A percentile compares a stretch with the other conserved stretches of the same genome.
These are phyloP conservation scores for Pyricularia sp. DNA, from an alignment of 2,329 filamentous ascomycete species.

Conservation along the genomic window DNA sequence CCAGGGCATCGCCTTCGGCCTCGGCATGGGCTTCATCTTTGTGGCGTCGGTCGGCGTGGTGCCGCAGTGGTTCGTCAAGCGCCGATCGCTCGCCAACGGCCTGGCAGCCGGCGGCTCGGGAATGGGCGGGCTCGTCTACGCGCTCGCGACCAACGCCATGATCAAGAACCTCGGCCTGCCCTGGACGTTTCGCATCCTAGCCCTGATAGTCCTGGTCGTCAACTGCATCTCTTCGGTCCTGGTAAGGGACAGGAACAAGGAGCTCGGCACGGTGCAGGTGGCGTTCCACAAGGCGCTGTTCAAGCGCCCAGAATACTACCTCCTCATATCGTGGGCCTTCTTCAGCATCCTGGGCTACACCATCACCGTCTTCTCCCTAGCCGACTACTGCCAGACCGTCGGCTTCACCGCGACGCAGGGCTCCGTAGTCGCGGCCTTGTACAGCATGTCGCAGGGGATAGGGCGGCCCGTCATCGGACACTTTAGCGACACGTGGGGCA, in stretches of 20 bases:
- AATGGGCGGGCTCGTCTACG: conserved; percentile 64
- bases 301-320: conserved; percentile 49
- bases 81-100: conserved; percentile 60
- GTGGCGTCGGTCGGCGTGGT: conserved; percentile 58
- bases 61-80: conserved; percentile 65
- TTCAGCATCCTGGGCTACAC: conserved; percentile 67
- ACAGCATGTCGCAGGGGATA: conserved; percentile 59
- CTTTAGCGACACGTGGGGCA: conserved; percentile 59
- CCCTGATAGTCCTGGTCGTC: conserved; percentile 52
- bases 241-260: conserved; percentile 62
- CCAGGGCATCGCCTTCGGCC: conserved; percentile 69
- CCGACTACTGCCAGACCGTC: conserved; percentile 61
- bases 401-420: conserved; percentile 60
- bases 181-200: conserved; percentile 60
- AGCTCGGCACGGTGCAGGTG: conserved; percentile 55
- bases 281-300: conserved; percentile 59
- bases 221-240: conserved; percentile 56
- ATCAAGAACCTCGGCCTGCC: conserved; percentile 52
- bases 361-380: conserved; percentile 66
- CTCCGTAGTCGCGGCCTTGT: conserved; percentile 60
- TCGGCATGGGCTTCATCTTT: conserved; percentile 70
- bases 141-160: conserved; percentile 58
- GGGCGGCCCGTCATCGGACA: conserved; percentile 66
- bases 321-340: conserved; percentile 59
- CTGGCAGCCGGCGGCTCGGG: conserved; percentile 61